phyloP scores from a whole-genome alignment of 2,329 filamentous ascomycete genomes.

The Zelopaecilomyces penicillatus region DNA sequence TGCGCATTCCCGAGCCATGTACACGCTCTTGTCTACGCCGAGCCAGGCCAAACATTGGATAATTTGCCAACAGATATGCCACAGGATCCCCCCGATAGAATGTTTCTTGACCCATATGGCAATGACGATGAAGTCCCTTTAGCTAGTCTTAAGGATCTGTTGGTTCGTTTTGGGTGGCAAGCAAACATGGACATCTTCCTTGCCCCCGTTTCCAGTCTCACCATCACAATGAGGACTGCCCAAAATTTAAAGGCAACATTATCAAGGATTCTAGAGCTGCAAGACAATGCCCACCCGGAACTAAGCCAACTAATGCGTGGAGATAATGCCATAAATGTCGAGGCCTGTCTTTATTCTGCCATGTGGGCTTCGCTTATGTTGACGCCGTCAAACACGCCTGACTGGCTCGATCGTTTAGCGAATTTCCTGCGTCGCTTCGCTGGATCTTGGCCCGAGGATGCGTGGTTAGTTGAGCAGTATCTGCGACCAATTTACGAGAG shows the following conservation, averaged over 20 bases:
- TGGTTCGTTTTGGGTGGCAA: slow-evolving; percentile 43
- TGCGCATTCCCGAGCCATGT: slow-evolving; percentile 82
- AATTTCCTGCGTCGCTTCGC: slow-evolving; percentile 47
- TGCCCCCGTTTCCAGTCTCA: slow-evolving; percentile 51
- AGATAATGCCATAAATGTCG: slow-evolving; percentile 35
- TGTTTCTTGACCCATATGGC: slow-evolving; percentile 80
- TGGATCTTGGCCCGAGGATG: slow-evolving; percentile 50
- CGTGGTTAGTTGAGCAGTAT: slow-evolving; percentile 60
- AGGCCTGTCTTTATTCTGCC: slow-evolving; percentile 59
- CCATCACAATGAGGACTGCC: slow-evolving; percentile 62
- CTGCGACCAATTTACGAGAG: slow-evolving; percentile 51
- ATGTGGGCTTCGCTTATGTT: slow-evolving; percentile 63
- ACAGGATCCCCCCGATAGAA: slow-evolving; percentile 35
- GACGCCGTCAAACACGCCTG: slow-evolving; percentile 35
- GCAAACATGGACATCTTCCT: slow-evolving; percentile 45
- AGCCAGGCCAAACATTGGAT: slow-evolving; percentile 52
- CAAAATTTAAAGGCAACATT: slow-evolving; percentile 74
- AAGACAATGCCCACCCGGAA: slow-evolving; percentile 18
- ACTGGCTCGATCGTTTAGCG: slow-evolving; percentile 54
- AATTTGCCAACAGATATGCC: slow-evolving; percentile 24
- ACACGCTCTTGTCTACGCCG: slow-evolving; percentile 65
- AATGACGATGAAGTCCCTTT: slow-evolving; percentile 58
- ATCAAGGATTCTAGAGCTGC: slow-evolving; percentile 20
- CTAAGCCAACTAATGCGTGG: slow-evolving; percentile 28
- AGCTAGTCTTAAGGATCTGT: slow-evolving; percentile 47